phyloP scores from a whole-genome alignment of 768 basidiomycete species.

The Amanita rimosa region DNA sequence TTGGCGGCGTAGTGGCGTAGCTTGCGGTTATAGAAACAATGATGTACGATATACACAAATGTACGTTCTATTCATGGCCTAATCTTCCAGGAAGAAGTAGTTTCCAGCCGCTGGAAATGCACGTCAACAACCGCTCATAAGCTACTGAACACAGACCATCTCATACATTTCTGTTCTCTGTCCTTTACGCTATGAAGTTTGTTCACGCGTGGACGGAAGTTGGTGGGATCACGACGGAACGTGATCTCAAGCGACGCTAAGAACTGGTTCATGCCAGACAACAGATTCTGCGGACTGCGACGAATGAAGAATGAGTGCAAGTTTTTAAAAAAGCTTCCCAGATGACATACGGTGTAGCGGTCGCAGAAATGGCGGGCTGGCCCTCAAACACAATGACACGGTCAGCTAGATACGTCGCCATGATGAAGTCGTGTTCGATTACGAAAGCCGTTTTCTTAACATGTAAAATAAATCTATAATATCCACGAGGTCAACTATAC shows the following conservation, averaged over 20 bases:
- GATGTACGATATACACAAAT: background rate
- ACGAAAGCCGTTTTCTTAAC: conserved; percentile 97
- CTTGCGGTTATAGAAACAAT: background rate
- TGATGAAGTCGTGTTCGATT: conserved; percentile 99
- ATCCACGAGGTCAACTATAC: background rate
- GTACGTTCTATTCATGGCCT: conserved; percentile 15
- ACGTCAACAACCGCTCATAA: conserved; percentile 1
- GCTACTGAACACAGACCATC: conserved; percentile 11
- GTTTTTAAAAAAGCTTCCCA: background rate
- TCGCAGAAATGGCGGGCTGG: conserved; percentile 76
- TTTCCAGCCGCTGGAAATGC: conserved; percentile 54
- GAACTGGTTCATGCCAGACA: conserved; percentile 98
- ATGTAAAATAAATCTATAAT: conserved; percentile 79
- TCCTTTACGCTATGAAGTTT: conserved; percentile 81
- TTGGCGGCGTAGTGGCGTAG: no score
- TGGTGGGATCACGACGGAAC: conserved; percentile 95
- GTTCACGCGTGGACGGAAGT: conserved; percentile 84
- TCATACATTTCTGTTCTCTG: conserved; percentile 76
- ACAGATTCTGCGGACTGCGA: conserved; percentile 81
- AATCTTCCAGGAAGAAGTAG: conserved; percentile 91
- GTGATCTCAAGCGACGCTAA: conserved; percentile 93
- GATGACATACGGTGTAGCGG: conserved; percentile 70
- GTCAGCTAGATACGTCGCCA: conserved; percentile 99
- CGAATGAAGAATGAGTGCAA: background rate
- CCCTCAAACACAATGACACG: conserved; percentile 92